A percentile compares a stretch with the other conserved stretches of the same genome.
Conservation (phyloP, 164 flowering plant species). For the Cinnamomum chago region DNA sequence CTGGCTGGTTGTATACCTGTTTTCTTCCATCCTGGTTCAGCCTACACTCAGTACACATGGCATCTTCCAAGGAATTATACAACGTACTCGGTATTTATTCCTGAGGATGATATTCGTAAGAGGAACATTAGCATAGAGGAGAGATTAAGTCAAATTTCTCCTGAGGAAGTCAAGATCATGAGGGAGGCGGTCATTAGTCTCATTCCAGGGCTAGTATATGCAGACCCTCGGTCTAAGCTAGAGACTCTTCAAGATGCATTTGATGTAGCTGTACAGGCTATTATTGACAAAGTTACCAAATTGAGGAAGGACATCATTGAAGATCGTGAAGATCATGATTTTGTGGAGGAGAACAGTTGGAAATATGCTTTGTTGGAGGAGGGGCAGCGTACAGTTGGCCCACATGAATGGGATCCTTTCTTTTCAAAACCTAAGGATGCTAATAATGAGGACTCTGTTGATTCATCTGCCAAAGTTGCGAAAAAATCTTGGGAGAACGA, state of each 20-base stretch:
- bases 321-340: slow-evolving; percentile 56
- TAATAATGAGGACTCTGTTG: slow-evolving; percentile 32
- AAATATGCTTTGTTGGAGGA: slow-evolving; percentile 78
- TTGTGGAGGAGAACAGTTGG: slow-evolving; percentile 88
- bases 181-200: slow-evolving; percentile 81
- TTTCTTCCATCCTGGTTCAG: slow-evolving; percentile 90
- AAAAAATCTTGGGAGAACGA: slow-evolving; percentile 84
- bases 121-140: slow-evolving; percentile 69
- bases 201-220: slow-evolving; percentile 74
- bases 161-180: slow-evolving; percentile 72
- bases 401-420: slow-evolving; percentile 95
- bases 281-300: slow-evolving; percentile 72
- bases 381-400: slow-evolving; percentile 68
- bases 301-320: slow-evolving; percentile 67
- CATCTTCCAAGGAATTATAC: slow-evolving; percentile 82
- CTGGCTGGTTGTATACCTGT: slow-evolving; percentile 95
- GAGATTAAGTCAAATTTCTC: slow-evolving; percentile 50
- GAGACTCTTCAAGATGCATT: slow-evolving; percentile 91
- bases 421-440: slow-evolving; percentile 79
- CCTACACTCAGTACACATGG: slow-evolving; percentile 92
- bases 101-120: slow-evolving; percentile 77
- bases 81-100: slow-evolving; percentile 80
- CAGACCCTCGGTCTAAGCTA: slow-evolving; percentile 83
- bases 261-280: slow-evolving; percentile 80
- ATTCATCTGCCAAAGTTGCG: slow-evolving; percentile 56